Base-by-base conservation (phyloP, 352 stramenopile genomes). In the Thraustochytrium aureum region DNA sequence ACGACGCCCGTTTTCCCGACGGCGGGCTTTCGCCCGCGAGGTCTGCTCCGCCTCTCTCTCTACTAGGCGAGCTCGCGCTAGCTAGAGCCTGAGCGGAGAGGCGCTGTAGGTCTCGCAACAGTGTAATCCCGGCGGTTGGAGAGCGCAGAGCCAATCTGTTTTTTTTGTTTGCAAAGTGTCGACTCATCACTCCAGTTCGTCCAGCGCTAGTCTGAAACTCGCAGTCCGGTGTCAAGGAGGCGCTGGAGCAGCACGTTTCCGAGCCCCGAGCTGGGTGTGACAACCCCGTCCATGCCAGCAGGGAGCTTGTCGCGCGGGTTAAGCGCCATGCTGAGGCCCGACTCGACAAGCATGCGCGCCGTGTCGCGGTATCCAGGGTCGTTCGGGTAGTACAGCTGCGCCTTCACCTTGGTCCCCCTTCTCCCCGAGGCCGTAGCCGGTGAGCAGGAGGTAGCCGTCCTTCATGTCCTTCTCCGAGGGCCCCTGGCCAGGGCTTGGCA, bases 391-490 rank as follows among this genome's bases (percentile, higher is more conserved):
- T 88, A 89, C 47, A 91, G 84, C 5, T 82, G 59, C 12, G 64
- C 72, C 54, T 89, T 67, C 7, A 85, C 83, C 2, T 72, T 75
- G n/a, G 17, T 37, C 87, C 17, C 87, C 87, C 6, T 87, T 85
- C 10, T 61, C 45, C 22, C 88, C 88, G 20, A 83, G 56, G 30
- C 79, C 84, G 47, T 87, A 73, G 20, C 85, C 87, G 41, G 83
- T 35, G 1, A 91, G 81, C 61, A 88, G 83, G 26, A 94, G 89
- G 69, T 88, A 91, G 45, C 91, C 92, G 14, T 92, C 85, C 41
- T 88, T 82, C 90, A 96, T 94, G 22, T 86, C 64, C 62, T 92
- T 82, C 50, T 93, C 87, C 26, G 86, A 90, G 22, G 93, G 92
- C 3, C 92, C 93, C 74, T 93, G 60, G 26, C 92, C 92, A 35